Base-by-base conservation (phyloP, 768 basidiomycete genomes). In the Peribolospora baueri region DNA sequence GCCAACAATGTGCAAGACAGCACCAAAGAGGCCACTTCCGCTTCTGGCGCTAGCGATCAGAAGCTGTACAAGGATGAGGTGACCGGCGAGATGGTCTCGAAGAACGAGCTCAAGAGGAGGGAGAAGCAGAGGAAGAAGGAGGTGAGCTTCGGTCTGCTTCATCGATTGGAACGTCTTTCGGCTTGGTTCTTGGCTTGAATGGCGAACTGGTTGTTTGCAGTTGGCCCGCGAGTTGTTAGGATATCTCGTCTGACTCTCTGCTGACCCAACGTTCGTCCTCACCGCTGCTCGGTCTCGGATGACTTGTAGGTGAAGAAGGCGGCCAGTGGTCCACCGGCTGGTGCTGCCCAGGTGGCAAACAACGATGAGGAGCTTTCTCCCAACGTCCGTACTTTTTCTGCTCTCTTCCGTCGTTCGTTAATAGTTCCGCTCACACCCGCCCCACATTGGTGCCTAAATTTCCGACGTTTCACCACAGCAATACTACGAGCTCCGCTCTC, bases 31-130 rank as follows among this genome's bases (percentile, higher is more conserved):
- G 25, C 25, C 25, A 25, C 25, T 25, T 25, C 25, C 25, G 25
- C 25, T 25, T 1, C 25, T 25, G 25, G 25, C 25, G 25, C 25
- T 25, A 25, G 25, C 25, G 25, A 25, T 25, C 25, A 25, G 37
- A 65, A 63, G 57, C 61, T 69, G 13, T 68, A 67, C 59, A 68
- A 68, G 61, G 71, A 72, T 60, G 66, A 66, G 46, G 76, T 87
- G 59, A 93, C 91, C 0, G 90, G 88, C 42, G 90, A 97, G 69
- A 75, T 93, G 80, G 79, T 98, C 64, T 93, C 87, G 70, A 98
- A 98, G 78, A 75, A 90, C 64, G 90, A 93, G 68, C 75, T 97
- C 66, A 98, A 97, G 78, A 77, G 83, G 63, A 78, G 90, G 60
- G 75, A 83, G 68, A 88, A 93, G 74, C 77, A 80, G 62, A 75